Base-by-base conservation (phyloP, 805 yeast genomes). In the Deakozyma indianensis region DNA sequence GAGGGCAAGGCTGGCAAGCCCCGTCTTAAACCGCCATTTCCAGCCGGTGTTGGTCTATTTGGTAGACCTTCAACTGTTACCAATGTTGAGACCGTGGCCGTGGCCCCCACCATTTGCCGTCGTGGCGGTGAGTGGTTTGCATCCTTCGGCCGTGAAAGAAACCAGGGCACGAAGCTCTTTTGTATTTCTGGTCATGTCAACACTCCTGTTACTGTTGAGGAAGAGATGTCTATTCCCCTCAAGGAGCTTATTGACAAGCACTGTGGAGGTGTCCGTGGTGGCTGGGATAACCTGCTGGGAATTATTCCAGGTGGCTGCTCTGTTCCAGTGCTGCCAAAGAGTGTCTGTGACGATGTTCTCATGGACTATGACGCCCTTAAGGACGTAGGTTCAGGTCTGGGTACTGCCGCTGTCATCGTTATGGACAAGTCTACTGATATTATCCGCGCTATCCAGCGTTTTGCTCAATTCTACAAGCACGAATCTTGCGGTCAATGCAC, bases 1-100 rank as follows among this genome's bases (percentile, higher is more conserved):
- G 95, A 85, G 68, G 95, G 95, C 56, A 85, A 85, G 66, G 94
- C 92, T 47, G 95, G 95, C 53, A 85, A 85, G 67, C 95, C 95
- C 54, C 78, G 95, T 66, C 74, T 85, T 63, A 85, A 85, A 77
- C 95, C 95, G 29, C 95, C 95, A 52, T 85, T 85, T 75, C 95
- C 95, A 28, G 95, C 94, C 28, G 95, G 94, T 58, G 90, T 84
- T 48, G 95, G 95, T 57, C 70, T 85, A 46, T 85, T 82, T 55
- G 95, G 95, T 58, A 76, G 95, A 64, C 95, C 95, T 53, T 77
- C 88, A 25, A 85, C 95, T 41, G 95, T 85, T 48, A 81, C 94
- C 51, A 85, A 85, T 60, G 95, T 85, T 49, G 95, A 85, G 68
- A 84, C 94, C 16, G 92, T 85, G 47, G 78, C 94, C 4, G 95